phyloP scores from a whole-genome alignment of 1,284 basidiomycete genomes.

The Paramarasmius palmivorus region DNA sequence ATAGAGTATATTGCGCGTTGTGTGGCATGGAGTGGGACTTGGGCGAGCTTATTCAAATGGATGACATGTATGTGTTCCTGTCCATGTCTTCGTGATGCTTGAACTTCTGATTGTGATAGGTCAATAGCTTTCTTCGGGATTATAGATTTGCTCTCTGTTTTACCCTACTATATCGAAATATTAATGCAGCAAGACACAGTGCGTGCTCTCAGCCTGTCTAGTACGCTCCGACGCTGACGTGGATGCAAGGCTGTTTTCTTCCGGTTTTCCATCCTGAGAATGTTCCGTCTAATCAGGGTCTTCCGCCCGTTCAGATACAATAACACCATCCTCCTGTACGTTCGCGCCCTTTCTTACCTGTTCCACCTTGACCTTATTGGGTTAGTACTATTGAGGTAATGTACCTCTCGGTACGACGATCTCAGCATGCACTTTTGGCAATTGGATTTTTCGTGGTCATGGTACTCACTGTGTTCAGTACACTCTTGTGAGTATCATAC shows the following conservation, averaged over 20 bases:
- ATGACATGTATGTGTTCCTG: slow-evolving; percentile 55
- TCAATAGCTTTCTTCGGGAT: slow-evolving; percentile 79
- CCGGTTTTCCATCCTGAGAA: slow-evolving; percentile 83
- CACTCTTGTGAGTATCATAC: slow-evolving; percentile 66
- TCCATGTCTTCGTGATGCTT: slow-evolving; percentile 1
- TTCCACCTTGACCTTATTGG: slow-evolving; percentile 1
- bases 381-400: slow-evolving; percentile 87
- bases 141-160: slow-evolving; percentile 80
- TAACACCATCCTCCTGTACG: slow-evolving; percentile 77
- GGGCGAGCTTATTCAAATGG: slow-evolving; percentile 64
- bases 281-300: slow-evolving; percentile 82
- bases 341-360: slow-evolving; percentile 11
- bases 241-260: slow-evolving; percentile 75
- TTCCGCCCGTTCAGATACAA: slow-evolving; percentile 87
- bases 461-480: slow-evolving; percentile 85
- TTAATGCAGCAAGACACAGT: slow-evolving; percentile 84
- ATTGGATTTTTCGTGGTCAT: slow-evolving; percentile 88
- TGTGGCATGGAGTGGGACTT: slow-evolving; percentile 64
- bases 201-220: slow-evolving; percentile 25
- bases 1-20: slow-evolving; percentile 72
- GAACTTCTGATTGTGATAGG: slow-evolving; percentile 14
- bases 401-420: slow-evolving; percentile 84
- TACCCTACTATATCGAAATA: slow-evolving; percentile 87
- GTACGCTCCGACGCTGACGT: slow-evolving; percentile 6
- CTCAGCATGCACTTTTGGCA: slow-evolving; percentile 83